These are phyloP conservation scores for Macaranga tanarius DNA, from an alignment of 441 rosid species.

Conservation along the genomic window DNA sequence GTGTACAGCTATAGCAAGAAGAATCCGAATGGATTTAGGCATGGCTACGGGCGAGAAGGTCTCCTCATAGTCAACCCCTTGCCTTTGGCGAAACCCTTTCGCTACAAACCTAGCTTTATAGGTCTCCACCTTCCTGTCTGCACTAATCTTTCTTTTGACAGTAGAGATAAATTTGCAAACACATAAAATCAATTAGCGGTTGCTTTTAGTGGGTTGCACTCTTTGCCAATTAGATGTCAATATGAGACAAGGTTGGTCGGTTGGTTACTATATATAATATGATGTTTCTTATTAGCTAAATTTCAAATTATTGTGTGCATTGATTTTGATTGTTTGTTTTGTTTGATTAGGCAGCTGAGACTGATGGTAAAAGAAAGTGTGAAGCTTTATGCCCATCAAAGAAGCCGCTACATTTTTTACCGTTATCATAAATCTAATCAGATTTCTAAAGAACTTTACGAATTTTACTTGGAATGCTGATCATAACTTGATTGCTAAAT, in stretches of 20 bases:
- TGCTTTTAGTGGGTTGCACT: too few relatives aligned
- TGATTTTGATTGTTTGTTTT: background rate
- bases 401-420: slow-evolving; percentile 63
- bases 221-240: slow-evolving; percentile 54
- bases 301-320: background rate
- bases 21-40: too few relatives aligned
- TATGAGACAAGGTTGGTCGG: slow-evolving; percentile 92
- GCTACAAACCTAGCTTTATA: too few relatives aligned
- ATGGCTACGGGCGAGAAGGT: too few relatives aligned
- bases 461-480: slow-evolving; percentile 72
- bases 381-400: slow-evolving; percentile 63
- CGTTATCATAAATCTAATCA: slow-evolving; percentile 55
- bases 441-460: slow-evolving; percentile 70
- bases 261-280: background rate
- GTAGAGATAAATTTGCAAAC: too few relatives aligned
- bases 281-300: background rate
- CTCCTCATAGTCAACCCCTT: too few relatives aligned
- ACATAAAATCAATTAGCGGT: too few relatives aligned
- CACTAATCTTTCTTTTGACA: too few relatives aligned
- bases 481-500: slow-evolving; percentile 61
- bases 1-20: too few relatives aligned
- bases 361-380: slow-evolving; percentile 75
- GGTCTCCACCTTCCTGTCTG: too few relatives aligned
- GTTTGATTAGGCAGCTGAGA: slow-evolving; percentile 47
- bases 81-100: too few relatives aligned